Evolutionary conservation across 306 rosid genomes (phyloP).

Genomic region (Benincasa hispida): DNA sequence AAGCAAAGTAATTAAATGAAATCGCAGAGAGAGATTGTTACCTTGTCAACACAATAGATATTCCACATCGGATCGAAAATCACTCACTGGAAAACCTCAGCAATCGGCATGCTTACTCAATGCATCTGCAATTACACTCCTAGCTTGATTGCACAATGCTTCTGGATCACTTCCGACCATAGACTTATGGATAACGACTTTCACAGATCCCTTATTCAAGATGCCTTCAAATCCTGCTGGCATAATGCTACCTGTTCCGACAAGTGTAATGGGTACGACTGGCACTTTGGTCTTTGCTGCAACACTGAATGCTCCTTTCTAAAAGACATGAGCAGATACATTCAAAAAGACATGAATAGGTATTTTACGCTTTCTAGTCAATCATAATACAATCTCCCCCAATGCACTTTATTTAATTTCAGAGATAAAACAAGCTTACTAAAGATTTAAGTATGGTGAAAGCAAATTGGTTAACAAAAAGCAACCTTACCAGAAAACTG

Average conservation of each 20-base stretch:
- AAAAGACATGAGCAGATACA: no score
- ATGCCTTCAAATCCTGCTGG: conserved; percentile 75
- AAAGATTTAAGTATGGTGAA: background rate
- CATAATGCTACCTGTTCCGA: conserved; percentile 90
- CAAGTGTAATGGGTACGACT: conserved; percentile 74
- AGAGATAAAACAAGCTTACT: background rate
- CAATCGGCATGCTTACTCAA: conserved; percentile 21
- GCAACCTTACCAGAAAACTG: background rate
- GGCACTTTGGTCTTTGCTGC: conserved; percentile 68
- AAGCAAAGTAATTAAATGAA: background rate
- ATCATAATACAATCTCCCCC: background rate
- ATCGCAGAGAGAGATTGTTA: background rate
- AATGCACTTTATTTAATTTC: background rate
- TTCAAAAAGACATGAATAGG: background rate
- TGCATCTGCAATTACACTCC: conserved; percentile 42
- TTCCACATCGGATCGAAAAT: conserved; percentile 2
- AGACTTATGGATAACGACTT: conserved; percentile 72
- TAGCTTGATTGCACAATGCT: conserved; percentile 53
- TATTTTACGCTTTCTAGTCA: background rate
- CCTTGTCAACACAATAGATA: background rate
- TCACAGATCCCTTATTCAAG: conserved; percentile 55
- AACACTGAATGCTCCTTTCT: conserved; percentile 95
- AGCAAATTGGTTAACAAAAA: background rate
- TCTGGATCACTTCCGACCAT: conserved; percentile 46
- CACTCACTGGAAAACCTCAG: conserved; percentile 15